Conservation (phyloP, 106 monocot genomes). For the Iris macrosiphon region DNA sequence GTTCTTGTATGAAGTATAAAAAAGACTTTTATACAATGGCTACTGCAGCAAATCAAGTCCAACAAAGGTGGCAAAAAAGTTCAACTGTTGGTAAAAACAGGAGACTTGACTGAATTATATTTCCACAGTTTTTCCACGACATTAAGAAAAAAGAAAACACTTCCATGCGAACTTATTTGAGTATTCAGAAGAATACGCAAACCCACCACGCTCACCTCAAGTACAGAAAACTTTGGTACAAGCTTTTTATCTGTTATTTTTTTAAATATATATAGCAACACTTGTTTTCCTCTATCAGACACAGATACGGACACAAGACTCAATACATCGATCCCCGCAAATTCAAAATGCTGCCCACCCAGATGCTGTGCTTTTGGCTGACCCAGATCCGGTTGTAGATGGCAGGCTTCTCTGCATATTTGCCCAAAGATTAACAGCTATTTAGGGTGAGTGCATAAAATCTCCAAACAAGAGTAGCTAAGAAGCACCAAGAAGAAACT, state of each 20-base stretch:
- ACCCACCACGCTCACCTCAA: not conserved
- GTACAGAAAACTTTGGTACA: not conserved
- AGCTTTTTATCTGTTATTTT: conserved; percentile 1
- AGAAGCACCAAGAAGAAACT: not conserved
- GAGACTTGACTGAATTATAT: too few relatives aligned
- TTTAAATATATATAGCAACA: too few relatives aligned
- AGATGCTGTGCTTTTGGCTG: conserved; percentile 40
- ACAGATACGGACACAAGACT: not conserved
- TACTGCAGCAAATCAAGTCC: too few relatives aligned
- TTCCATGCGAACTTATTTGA: not conserved
- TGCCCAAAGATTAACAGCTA: not conserved
- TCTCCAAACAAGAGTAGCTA: not conserved
- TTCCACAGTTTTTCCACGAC: too few relatives aligned
- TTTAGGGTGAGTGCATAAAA: not conserved
- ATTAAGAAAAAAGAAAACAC: conserved; percentile 1
- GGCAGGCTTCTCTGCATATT: conserved; percentile 63
- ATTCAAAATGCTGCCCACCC: conserved; percentile 88
- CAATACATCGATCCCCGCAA: not conserved
- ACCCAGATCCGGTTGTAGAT: conserved; percentile 23
- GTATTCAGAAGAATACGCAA: conserved; percentile 2
- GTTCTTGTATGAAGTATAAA: too few relatives aligned
- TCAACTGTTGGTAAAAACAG: too few relatives aligned
- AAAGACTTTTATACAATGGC: too few relatives aligned
- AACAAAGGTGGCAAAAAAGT: too few relatives aligned
- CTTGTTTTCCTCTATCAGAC: not conserved